Base-by-base conservation (phyloP, 106 monocot species). In the Narthecium ossifragum region DNA sequence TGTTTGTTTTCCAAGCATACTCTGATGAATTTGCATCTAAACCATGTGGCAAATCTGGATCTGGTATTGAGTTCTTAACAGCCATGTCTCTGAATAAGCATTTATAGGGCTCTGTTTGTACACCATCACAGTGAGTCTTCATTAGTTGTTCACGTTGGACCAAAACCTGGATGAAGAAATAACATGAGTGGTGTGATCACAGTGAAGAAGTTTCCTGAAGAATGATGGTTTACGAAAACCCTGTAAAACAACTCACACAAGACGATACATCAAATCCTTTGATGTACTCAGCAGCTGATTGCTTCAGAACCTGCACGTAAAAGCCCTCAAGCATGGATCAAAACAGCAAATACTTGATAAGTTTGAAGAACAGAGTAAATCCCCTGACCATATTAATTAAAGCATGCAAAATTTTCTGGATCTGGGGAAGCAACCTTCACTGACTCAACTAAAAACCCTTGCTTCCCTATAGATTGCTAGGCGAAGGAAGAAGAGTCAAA, bases 261-360 rank as follows among this genome's bases (percentile, higher is more conserved):
- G 67, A 69, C 61, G 83, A 80, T 10, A 75, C 55, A 70, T 90
- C 83, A 74, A 90, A 96, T 34, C 73, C 80, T 58, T 90, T 78
- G 34, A 78, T 78, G 65, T 70, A 96, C 57, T 90, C 83, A 25
- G 54, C 74, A 67, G 73, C 70, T 46, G 90, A 73, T 49, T 78
- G 82, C 64, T 78, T 86, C 46, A 96, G 18, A 70, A 86, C 58
- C 90, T 94, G 77, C 31, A 6, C 26, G 2, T 23, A 54, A 60
- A 25, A 53, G 12, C 4, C 27, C 53, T 12, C 5, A 27, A 53
- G n/a, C n/a, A n/a, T n/a, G n/a, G n/a, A n/a, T n/a, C n/a, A n/a
- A n/a, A n/a, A n/a, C n/a, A n/a, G n/a, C n/a, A n/a, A n/a, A n/a
- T n/a, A n/a, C n/a, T n/a, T n/a, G n/a, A n/a, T n/a, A n/a, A n/a